Evolutionary conservation across 2,329 filamentous ascomycete species (phyloP).

Genomic region (Chaetomiaceae sp.): DNA sequence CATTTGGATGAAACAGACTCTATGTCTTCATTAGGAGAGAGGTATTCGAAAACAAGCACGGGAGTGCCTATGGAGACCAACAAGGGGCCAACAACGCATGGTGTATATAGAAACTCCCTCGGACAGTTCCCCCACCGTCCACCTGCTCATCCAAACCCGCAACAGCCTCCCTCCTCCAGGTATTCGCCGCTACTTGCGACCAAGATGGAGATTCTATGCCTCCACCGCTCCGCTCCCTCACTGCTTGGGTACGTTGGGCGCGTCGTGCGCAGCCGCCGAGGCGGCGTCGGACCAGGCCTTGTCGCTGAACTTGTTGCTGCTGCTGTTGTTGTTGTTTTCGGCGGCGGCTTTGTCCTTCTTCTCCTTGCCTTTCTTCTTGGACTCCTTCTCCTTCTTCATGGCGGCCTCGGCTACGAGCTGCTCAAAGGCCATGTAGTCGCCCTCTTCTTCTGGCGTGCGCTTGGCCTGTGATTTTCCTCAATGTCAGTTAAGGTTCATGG

Average conservation of each 20-base stretch:
- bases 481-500: neutral
- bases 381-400: constrained; percentile 86
- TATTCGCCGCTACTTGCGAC: neutral
- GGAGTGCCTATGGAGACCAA: neutral
- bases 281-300: constrained; percentile 21
- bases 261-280: constrained; percentile 31
- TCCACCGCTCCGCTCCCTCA: neutral
- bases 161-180: neutral
- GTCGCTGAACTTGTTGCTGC: constrained; percentile 14
- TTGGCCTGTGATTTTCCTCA: constrained; percentile 56
- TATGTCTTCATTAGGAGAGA: constrained; percentile 5
- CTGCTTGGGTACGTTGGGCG: constrained; percentile 34
- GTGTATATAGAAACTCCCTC: neutral
- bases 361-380: constrained; percentile 59
- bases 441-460: constrained; percentile 90
- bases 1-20: constrained; percentile 3
- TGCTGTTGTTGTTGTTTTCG: constrained; percentile 37
- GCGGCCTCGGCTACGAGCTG: constrained; percentile 95
- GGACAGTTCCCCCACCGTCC: neutral
- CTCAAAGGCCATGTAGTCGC: constrained; percentile 97
- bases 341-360: constrained; percentile 34
- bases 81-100: neutral
- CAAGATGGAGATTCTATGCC: neutral
- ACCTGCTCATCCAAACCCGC: neutral
- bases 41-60: neutral